phyloP scores from a whole-genome alignment of 371 early-diverging fungal species.

The Cokeromyces recurvatus region DNA sequence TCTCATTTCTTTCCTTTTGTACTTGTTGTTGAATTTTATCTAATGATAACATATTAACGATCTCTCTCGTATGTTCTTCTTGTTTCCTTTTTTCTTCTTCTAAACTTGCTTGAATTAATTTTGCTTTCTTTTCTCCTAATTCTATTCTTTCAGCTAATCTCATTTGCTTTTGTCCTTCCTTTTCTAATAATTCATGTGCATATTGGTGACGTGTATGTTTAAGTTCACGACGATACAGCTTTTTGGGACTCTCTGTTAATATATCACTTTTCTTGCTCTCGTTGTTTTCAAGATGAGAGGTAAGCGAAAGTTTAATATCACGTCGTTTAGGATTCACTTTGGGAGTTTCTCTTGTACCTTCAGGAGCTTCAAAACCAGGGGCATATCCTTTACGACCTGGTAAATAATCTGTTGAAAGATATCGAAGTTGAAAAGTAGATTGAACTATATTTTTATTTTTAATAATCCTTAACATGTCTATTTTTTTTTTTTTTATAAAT shows the following conservation, averaged over 20 bases:
- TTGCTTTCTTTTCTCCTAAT: background rate
- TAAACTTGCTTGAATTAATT: background rate
- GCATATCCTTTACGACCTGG: constrained; percentile 31
- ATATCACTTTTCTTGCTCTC: background rate
- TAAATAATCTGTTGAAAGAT: constrained; percentile 16
- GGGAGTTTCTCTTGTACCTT: constrained; percentile 27
- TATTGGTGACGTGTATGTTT: constrained; percentile 32
- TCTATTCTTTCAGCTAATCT: constrained; percentile 24
- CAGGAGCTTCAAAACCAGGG: constrained; percentile 39
- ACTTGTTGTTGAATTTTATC: constrained; percentile 1
- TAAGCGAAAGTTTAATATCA: constrained; percentile 24
- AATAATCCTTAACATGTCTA: too few species aligned
- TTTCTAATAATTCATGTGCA: constrained; percentile 40
- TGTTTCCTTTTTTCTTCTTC: constrained; percentile 1
- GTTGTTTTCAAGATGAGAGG: constrained; percentile 27
- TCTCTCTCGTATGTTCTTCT: constrained; percentile 29
- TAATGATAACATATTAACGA: constrained; percentile 21
- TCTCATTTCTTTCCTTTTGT: constrained; percentile 10
- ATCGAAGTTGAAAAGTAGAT: constrained; percentile 1
- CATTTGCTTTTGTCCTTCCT: constrained; percentile 29
- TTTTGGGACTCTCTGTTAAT: constrained; percentile 19
- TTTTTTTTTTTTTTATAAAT: too few species aligned
- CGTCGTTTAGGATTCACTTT: constrained; percentile 24
- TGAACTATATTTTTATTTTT: too few species aligned
- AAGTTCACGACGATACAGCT: constrained; percentile 32